Evolutionary conservation across 306 rosid genomes (phyloP).

Genomic region (Pterocarpus macrocarpus): DNA sequence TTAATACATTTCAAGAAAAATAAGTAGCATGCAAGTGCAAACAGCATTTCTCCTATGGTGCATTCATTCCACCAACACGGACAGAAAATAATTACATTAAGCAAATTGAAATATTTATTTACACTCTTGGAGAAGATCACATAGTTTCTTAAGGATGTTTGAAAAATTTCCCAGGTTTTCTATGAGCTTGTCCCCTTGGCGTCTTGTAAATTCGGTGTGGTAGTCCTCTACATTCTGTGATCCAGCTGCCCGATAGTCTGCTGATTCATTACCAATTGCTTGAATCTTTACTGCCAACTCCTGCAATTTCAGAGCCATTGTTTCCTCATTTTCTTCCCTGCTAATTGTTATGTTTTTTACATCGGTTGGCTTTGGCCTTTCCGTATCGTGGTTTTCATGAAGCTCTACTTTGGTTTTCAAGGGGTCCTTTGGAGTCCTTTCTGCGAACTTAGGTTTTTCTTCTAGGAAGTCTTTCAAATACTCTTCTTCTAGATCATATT

Average conservation of each 20-base stretch:
- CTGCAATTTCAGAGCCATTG: slow-evolving; percentile 54
- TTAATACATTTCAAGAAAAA: neutral
- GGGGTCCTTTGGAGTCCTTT: slow-evolving; percentile 40
- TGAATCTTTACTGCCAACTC: slow-evolving; percentile 53
- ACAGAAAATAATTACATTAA: neutral
- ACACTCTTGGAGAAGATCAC: slow-evolving; percentile 54
- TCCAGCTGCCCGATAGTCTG: slow-evolving; percentile 35
- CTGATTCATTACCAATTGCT: slow-evolving; percentile 51
- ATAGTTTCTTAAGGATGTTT: slow-evolving; percentile 50
- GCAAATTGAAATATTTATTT: slow-evolving; percentile 28
- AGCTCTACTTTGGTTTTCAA: slow-evolving; percentile 43
- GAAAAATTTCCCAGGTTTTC: slow-evolving; percentile 55
- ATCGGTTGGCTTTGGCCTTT: neutral
- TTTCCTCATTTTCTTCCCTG: slow-evolving; percentile 49
- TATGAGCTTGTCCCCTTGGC: slow-evolving; percentile 62
- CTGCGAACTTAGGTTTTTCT: slow-evolving; percentile 40
- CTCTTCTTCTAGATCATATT: slow-evolving; percentile 42
- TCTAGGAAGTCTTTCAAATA: slow-evolving; percentile 50
- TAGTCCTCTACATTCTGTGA: slow-evolving; percentile 45
- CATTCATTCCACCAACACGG: slow-evolving; percentile 35
- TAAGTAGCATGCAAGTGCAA: slow-evolving; percentile 8
- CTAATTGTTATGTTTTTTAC: slow-evolving; percentile 29
- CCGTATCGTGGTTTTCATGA: slow-evolving; percentile 31
- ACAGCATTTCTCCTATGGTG: slow-evolving; percentile 5
- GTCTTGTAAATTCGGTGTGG: slow-evolving; percentile 50